These are phyloP conservation scores for Pisolithus sp. DNA, from an alignment of 768 basidiomycete species.

Conservation along the genomic window DNA sequence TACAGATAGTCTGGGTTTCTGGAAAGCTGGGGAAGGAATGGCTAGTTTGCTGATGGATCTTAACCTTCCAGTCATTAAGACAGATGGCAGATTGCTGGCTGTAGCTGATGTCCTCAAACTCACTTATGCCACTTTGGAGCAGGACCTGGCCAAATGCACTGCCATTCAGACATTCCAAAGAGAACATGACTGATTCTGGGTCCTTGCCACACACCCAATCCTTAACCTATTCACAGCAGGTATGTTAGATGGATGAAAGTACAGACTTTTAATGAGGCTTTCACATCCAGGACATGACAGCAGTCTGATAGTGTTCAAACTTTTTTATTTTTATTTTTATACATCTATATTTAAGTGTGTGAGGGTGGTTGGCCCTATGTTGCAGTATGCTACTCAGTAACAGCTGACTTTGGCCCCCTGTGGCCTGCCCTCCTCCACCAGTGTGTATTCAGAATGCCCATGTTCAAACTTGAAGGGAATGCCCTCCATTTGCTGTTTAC, in stretches of 20 bases:
- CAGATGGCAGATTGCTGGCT: slow-evolving; percentile 85
- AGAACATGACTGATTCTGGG: slow-evolving; percentile 98
- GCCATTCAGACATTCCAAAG: slow-evolving; percentile 96
- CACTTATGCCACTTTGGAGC: slow-evolving; percentile 97
- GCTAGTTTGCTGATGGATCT: no score
- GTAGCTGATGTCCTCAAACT: slow-evolving; percentile 97
- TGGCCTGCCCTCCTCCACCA: no score
- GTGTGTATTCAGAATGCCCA: no score
- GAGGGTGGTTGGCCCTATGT: no score
- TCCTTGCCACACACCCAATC: slow-evolving; percentile 91
- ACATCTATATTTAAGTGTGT: no score
- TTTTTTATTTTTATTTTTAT: no score
- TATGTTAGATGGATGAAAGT: slow-evolving; percentile 9
- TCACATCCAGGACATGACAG: slow-evolving; percentile 71
- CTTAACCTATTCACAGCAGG: slow-evolving; percentile 97
- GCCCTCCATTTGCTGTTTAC: slow-evolving; percentile 91
- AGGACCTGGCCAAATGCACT: slow-evolving; percentile 93
- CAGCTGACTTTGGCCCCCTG: no score
- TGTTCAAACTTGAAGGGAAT: slow-evolving; percentile 99
- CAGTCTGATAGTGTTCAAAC: slow-evolving; percentile 93
- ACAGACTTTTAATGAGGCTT: neutral
- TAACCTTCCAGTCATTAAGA: slow-evolving; percentile 92
- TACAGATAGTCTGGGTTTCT: no score
- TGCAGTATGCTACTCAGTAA: no score
- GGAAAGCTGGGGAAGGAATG: no score